Percentiles rank a stretch among this genome's conserved stretches.
These are phyloP conservation scores for Cladosporium colombiae DNA, from an alignment of 2,329 filamentous ascomycete species.

Conservation along the genomic window DNA sequence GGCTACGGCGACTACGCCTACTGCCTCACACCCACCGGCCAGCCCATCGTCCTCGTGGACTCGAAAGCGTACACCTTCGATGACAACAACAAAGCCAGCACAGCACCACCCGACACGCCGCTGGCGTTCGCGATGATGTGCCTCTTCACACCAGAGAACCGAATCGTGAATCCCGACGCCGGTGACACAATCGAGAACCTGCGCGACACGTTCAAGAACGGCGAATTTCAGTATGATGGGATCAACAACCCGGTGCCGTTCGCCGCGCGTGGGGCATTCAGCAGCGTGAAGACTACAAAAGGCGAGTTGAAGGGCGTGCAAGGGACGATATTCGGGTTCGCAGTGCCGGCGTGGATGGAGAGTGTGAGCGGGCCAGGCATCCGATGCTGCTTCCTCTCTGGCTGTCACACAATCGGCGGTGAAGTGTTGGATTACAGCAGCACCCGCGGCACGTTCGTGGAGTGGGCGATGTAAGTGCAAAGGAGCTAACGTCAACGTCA, in stretches of 20 bases:
- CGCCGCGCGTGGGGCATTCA: conserved; percentile 14
- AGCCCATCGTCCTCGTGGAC: conserved; percentile 2
- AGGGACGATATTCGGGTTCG: conserved; percentile 16
- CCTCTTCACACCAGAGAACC: conserved; percentile 12
- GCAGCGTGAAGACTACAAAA: background rate
- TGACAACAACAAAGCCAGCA: background rate
- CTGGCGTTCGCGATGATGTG: conserved; percentile 16
- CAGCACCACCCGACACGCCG: background rate
- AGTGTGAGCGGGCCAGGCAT: conserved; percentile 5
- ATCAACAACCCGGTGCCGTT: conserved; percentile 9
- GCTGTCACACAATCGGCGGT: background rate
- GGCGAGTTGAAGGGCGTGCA: conserved; percentile 11
- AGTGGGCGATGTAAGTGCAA: conserved; percentile 5
- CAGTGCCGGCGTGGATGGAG: conserved; percentile 14
- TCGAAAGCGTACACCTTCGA: conserved; percentile 2
- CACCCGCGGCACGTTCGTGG: conserved; percentile 10
- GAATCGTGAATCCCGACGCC: background rate
- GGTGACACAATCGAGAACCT: background rate
- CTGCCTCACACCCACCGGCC: conserved; percentile 2
- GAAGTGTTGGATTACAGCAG: conserved; percentile 11
- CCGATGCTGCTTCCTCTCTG: conserved; percentile 13
- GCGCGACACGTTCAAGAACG: conserved; percentile 10
- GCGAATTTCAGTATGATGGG: conserved; percentile 2
- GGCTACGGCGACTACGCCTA: conserved; percentile 15
- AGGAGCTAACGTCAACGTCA: no score